Evolutionary conservation across 441 rosid genomes (phyloP).

Genomic region (Erodium moschatum): DNA sequence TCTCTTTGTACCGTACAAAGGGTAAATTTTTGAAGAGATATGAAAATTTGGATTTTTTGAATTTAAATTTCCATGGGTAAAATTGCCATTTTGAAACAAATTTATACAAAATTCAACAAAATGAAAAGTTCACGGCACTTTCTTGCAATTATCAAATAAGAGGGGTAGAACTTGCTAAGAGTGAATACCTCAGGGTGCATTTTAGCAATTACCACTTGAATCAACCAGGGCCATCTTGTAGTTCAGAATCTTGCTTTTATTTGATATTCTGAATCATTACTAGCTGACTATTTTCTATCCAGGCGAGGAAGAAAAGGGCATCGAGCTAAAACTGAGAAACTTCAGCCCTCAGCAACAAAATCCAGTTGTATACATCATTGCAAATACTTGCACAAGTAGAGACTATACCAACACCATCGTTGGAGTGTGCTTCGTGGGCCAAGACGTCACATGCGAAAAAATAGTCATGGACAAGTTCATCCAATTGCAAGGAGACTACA

Average conservation of each 20-base stretch:
- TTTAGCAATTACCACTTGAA: too few relatives aligned
- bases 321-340: conserved; percentile 56
- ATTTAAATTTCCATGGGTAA: too few relatives aligned
- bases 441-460: conserved; percentile 64
- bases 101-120: too few relatives aligned
- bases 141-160: too few relatives aligned
- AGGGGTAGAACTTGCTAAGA: too few relatives aligned
- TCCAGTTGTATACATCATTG: conserved; percentile 45
- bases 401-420: conserved; percentile 44
- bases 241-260: not conserved
- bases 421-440: conserved; percentile 77
- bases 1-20: too few relatives aligned
- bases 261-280: not conserved
- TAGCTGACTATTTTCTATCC: conserved; percentile 15
- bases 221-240: not conserved
- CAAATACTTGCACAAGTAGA: conserved; percentile 67
- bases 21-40: too few relatives aligned
- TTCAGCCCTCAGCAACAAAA: conserved; percentile 38
- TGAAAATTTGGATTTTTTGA: too few relatives aligned
- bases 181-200: too few relatives aligned
- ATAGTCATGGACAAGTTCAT: conserved; percentile 43
- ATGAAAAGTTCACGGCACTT: too few relatives aligned
- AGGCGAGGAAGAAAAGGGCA: conserved; percentile 61
- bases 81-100: too few relatives aligned
- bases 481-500: conserved; percentile 60